phyloP scores from a whole-genome alignment of 768 basidiomycete species.

The Lentinula edodes region DNA sequence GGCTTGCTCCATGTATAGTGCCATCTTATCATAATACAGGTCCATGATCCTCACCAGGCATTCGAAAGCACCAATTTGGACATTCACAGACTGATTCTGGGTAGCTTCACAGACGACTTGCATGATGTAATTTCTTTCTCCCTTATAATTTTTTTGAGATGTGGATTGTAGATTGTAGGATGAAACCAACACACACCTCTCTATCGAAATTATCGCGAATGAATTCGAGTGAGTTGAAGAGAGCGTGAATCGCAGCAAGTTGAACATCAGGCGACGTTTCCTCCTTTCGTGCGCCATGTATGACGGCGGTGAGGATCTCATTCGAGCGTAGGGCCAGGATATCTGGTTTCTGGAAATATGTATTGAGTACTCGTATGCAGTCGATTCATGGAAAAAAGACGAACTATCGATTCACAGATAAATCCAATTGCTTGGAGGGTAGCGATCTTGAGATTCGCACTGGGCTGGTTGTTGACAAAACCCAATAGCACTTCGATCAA shows the following conservation, averaged over 20 bases:
- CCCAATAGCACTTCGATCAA: constrained; percentile 84
- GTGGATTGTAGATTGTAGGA: background rate
- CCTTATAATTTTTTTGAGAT: constrained; percentile 40
- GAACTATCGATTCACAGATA: constrained; percentile 93
- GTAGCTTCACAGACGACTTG: constrained; percentile 99
- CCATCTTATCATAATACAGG: constrained; percentile 98
- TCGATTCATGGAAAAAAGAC: constrained; percentile 21
- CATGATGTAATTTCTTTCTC: constrained; percentile 99
- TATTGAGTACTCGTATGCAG: constrained; percentile 10
- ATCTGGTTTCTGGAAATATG: constrained; percentile 75
- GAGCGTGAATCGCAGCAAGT: constrained; percentile 84
- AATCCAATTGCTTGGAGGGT: constrained; percentile 95
- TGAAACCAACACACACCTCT: constrained; percentile 55
- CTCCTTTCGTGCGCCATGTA: constrained; percentile 96
- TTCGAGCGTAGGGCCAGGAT: constrained; percentile 86
- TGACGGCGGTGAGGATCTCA: constrained; percentile 96
- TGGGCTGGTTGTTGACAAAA: constrained; percentile 67
- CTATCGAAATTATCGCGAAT: constrained; percentile 97
- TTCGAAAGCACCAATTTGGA: constrained; percentile 96
- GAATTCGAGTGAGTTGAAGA: constrained; percentile 95
- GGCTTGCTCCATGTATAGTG: constrained; percentile 98
- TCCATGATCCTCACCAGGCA: constrained; percentile 96
- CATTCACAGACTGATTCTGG: constrained; percentile 69
- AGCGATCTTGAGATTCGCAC: constrained; percentile 73
- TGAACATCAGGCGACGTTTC: constrained; percentile 91